Base-by-base conservation (phyloP, 192 early-diverging fungal species). In the Linnemannia zychae region DNA sequence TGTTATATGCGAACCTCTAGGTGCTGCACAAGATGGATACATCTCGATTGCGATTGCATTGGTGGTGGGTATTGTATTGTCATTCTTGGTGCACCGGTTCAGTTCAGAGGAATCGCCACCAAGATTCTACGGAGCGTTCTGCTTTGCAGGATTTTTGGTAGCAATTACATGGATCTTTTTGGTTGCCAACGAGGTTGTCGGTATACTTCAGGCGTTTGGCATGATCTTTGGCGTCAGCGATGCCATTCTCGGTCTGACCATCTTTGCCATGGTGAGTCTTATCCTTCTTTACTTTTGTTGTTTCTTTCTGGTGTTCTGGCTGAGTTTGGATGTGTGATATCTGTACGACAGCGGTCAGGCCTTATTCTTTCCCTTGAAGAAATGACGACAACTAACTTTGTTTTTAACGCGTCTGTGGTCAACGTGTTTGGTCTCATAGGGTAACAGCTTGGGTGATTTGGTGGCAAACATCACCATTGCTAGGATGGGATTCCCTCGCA, bases 391-490 rank as follows among this genome's bases (percentile, higher is more conserved):
- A 40, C 49, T 24, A 46, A 34, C 7, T 5, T 31, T 40, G 22
- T 4, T 36, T 40, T 72, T 48, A 15, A 31, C 57, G 57, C 57
- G 57, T 63, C 28, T 63, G 57, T 63, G 57, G 57, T 63, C 57
- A 63, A 63, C 20, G 72, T 50, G 18, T 63, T 52, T 67, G n/a
- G 34, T 44, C 47, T 44, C 47, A 79, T 67, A 92, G 90, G 94
- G 95, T 22, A 95, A 96, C 81, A 95, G 94, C 75, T 84, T 97
- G 33, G 96, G 96, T 69, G 98, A 99, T 76, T 90, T 99, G 73
- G 94, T 98, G 33, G 97, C 98, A 16, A 98, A 99, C 81, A 88
- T 97, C 28, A 95, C 95, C 31, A 95, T 99, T 71, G 97, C 98
- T 4, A 91, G 90, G 74, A 95, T 96, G 94, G 97, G 97, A 3